Evolutionary conservation across 495 filamentous ascomycete species (phyloP).

Genomic region (Penicillium arizonense): DNA sequence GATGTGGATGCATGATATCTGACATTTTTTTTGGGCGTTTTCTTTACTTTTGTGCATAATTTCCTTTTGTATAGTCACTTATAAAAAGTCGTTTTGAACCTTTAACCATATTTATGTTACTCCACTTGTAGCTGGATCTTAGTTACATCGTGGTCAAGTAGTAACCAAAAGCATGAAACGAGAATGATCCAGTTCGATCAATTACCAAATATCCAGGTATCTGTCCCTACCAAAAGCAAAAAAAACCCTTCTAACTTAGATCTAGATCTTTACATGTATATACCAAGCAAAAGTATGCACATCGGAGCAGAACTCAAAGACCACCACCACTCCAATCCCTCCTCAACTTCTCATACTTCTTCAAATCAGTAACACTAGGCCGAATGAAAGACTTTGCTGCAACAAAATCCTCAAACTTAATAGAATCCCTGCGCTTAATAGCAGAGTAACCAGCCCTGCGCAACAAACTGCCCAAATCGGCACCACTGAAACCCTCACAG

Average conservation of each 20-base stretch:
- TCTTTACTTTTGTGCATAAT: conserved; percentile 27
- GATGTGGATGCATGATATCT: conserved; percentile 23
- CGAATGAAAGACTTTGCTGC: conserved; percentile 66
- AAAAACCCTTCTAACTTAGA: neutral
- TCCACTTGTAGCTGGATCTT: no score
- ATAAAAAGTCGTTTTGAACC: conserved; percentile 24
- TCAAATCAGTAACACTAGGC: conserved; percentile 76
- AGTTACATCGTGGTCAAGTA: no score
- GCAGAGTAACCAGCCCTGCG: conserved; percentile 75
- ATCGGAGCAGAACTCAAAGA: conserved; percentile 11
- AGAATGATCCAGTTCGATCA: neutral
- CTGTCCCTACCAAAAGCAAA: neutral
- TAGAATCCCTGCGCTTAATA: conserved; percentile 59
- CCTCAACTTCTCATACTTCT: conserved; percentile 64
- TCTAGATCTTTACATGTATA: neutral
- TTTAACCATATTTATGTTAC: no score
- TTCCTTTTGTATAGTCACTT: conserved; percentile 29
- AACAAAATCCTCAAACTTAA: conserved; percentile 75
- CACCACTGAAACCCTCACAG: conserved; percentile 86
- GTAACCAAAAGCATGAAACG: neutral
- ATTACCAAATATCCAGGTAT: conserved; percentile 8
- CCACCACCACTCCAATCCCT: conserved; percentile 46
- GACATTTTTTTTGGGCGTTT: conserved; percentile 19
- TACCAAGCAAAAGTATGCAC: neutral
- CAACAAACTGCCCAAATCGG: conserved; percentile 78